Base-by-base conservation (phyloP, 441 rosid species). In the Macaranga tanarius region DNA sequence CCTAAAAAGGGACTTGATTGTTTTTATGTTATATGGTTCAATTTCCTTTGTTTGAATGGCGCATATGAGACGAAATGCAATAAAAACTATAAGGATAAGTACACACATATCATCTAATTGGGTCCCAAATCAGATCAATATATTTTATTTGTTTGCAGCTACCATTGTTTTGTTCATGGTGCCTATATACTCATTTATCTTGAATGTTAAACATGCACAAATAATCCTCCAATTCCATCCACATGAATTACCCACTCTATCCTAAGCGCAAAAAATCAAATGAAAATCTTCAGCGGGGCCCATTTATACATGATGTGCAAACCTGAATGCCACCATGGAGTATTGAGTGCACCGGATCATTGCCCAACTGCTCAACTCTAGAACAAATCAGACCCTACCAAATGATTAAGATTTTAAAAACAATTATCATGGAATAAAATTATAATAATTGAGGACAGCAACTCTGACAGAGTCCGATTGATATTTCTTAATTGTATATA, bases 191-290 rank as follows among this genome's bases (percentile, higher is more conserved):
- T 52, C 56, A 6, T 8, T 17, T 11, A 48, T 12, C 22, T 52
- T 52, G 56, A 28, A 1, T 10, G 13, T 3, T 67, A 22, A 50
- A 10, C 22, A 17, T 50, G n/a, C 15, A 25, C 6, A 23, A 72
- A 0, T 11, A 12, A 57, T 59, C 60, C 1, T 17, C 47, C 79
- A 61, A 67, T 66, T 62, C 79, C 77, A 76, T 74, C 84, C 82
- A 72, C 81, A 74, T 84, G 86, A 80, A 61, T 61, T 26, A 84
- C 84, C 84, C 71, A 76, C 72, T 63, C 42, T 51, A 28, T 20
- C 71, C 38, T 15, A 2, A 58, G 59, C 23, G 2, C 38, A 22
- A 13, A 31, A 60, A 26, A 45, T 62, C 20, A 58, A 13, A 72
- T 12, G 10, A 25, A 63, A 60, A 55, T 47, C 17, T 19, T 62